Conservation (phyloP, 371 early-diverging fungal species). For the Mucor sp. region DNA sequence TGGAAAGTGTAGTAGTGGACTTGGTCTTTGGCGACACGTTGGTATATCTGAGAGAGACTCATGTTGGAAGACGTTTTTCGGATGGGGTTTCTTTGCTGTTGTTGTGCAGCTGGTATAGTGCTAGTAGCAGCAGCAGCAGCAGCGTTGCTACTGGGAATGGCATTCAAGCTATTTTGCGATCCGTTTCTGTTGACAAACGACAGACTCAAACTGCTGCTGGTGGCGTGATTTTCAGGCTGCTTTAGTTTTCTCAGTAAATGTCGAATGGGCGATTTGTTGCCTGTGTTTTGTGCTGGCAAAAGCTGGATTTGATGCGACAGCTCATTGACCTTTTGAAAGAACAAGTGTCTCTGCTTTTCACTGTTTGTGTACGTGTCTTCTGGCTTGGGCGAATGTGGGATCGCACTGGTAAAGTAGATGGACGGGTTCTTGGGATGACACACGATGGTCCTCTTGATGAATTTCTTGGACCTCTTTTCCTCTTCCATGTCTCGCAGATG, state of each 20-base stretch:
- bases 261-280: conserved; percentile 32
- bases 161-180: not conserved
- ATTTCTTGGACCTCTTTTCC: conserved; percentile 23
- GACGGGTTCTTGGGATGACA: conserved; percentile 48
- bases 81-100: conserved; percentile 8
- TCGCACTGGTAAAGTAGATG: conserved; percentile 42
- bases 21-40: conserved; percentile 42
- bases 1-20: conserved; percentile 43
- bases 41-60: conserved; percentile 38
- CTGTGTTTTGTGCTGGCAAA: conserved; percentile 21
- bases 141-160: not conserved
- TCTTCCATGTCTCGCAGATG: conserved; percentile 41
- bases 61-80: conserved; percentile 36
- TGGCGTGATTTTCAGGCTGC: conserved; percentile 11
- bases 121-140: not conserved
- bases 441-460: conserved; percentile 36
- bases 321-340: conserved; percentile 39
- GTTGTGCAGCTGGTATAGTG: not conserved
- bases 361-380: conserved; percentile 35
- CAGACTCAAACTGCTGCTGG: not conserved
- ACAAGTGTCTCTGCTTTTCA: conserved; percentile 34
- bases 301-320: conserved; percentile 34
- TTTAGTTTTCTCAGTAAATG: conserved; percentile 40
- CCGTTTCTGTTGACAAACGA: not conserved
- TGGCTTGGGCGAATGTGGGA: conserved; percentile 32